A percentile compares a stretch with the other conserved stretches of the same genome.
phyloP scores from a whole-genome alignment of 345 rosid species.

The Luvunga scandens region DNA sequence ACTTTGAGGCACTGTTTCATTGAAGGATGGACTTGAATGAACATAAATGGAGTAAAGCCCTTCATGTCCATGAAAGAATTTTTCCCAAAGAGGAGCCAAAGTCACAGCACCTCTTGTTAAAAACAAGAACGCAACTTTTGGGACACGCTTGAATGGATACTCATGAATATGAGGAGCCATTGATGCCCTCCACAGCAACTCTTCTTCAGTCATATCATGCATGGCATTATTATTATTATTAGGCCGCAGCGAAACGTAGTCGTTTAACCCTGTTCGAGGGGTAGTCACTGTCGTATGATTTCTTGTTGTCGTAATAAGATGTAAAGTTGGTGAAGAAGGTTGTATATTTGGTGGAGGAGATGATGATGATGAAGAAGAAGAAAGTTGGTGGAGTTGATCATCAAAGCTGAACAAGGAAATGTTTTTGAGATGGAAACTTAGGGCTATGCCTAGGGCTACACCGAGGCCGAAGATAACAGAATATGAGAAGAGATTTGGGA shows the following conservation, averaged over 20 bases:
- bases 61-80: conserved; percentile 66
- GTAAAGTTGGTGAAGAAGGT: neutral
- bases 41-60: conserved; percentile 63
- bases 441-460: conserved; percentile 38
- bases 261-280: conserved; percentile 4
- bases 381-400: conserved; percentile 30
- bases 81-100: conserved; percentile 83
- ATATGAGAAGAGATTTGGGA: conserved; percentile 30
- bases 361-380: neutral
- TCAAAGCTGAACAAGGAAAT: conserved; percentile 27
- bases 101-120: conserved; percentile 68
- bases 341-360: neutral
- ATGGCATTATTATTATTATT: conserved; percentile 4
- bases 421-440: conserved; percentile 32
- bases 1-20: conserved; percentile 28
- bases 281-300: neutral
- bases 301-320: neutral
- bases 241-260: conserved; percentile 26
- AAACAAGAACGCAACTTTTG: conserved; percentile 83
- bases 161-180: conserved; percentile 32
- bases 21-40: conserved; percentile 62
- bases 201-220: conserved; percentile 68
- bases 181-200: conserved; percentile 56
- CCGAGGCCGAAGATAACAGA: conserved; percentile 46
- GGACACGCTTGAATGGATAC: conserved; percentile 41